phyloP scores from a whole-genome alignment of 768 basidiomycete genomes.

The Suillus bovinus region DNA sequence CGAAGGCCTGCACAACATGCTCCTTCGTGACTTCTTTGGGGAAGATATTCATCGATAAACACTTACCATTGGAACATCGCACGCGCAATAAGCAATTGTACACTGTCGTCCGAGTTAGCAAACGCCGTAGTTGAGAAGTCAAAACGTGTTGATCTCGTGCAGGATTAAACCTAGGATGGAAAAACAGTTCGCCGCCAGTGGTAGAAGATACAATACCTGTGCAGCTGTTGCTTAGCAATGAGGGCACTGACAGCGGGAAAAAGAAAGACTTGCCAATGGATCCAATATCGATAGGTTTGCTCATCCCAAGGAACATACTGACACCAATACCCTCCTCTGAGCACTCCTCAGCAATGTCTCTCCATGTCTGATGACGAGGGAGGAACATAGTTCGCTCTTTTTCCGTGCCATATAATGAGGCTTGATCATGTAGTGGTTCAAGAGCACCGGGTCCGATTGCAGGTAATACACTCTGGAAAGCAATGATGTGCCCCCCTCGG shows the following conservation, averaged over 20 bases:
- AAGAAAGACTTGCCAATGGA: slow-evolving; percentile 61
- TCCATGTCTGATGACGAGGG: slow-evolving; percentile 80
- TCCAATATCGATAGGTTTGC: slow-evolving; percentile 80
- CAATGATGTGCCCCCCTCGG: slow-evolving; percentile 73
- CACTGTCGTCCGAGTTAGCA: slow-evolving; percentile 68
- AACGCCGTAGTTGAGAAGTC: slow-evolving; percentile 71
- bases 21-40: not conserved
- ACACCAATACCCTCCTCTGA: slow-evolving; percentile 89
- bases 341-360: slow-evolving; percentile 82
- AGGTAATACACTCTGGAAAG: slow-evolving; percentile 72
- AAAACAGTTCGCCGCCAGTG: slow-evolving; percentile 91
- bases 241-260: slow-evolving; percentile 8
- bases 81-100: slow-evolving; percentile 83
- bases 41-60: not conserved
- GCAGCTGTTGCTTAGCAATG: slow-evolving; percentile 10
- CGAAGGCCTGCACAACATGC: slow-evolving; percentile 50
- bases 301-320: slow-evolving; percentile 84
- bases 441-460: slow-evolving; percentile 75
- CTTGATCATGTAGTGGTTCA: slow-evolving; percentile 55
- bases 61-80: slow-evolving; percentile 80
- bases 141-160: slow-evolving; percentile 64
- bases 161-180: slow-evolving; percentile 86
- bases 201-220: slow-evolving; percentile 63
- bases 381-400: slow-evolving; percentile 82
- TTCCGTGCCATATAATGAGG: slow-evolving; percentile 74